Evolutionary conservation across 1,284 basidiomycete genomes (phyloP).

Genomic region (Tylopilus sp.): DNA sequence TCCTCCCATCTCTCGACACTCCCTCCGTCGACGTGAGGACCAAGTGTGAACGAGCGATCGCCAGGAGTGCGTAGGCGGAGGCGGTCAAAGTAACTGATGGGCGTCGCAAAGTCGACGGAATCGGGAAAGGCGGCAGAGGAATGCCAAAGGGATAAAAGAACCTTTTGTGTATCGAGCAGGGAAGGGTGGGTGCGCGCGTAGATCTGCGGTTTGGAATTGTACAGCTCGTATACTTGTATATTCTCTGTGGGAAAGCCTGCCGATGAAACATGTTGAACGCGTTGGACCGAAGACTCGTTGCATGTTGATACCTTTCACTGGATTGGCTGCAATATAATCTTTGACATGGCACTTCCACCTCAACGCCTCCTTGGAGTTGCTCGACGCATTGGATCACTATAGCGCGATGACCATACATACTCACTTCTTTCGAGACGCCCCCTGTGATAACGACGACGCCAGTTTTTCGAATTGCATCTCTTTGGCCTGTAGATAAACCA

Average conservation of each 20-base stretch:
- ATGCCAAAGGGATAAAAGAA: conserved; percentile 62
- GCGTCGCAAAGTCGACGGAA: conserved; percentile 51
- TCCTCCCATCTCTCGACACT: conserved; percentile 81
- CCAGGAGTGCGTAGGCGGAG: conserved; percentile 73
- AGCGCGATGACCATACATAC: not conserved
- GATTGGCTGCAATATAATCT: conserved; percentile 56
- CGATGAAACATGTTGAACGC: not conserved
- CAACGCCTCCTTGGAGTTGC: conserved; percentile 48
- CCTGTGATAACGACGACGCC: conserved; percentile 62
- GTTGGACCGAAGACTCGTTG: no score
- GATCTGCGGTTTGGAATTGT: conserved; percentile 62
- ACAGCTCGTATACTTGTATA: conserved; percentile 72
- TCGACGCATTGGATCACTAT: not conserved
- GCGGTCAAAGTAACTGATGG: conserved; percentile 74
- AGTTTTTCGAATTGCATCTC: conserved; percentile 46
- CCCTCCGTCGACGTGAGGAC: conserved; percentile 76
- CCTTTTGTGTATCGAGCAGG: conserved; percentile 48
- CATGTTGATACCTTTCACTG: conserved; percentile 43
- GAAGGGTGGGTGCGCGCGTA: conserved; percentile 52
- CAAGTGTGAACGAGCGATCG: conserved; percentile 57
- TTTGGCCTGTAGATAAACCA: conserved; percentile 40
- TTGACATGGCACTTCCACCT: conserved; percentile 57
- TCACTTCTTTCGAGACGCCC: conserved; percentile 51
- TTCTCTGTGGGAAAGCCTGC: conserved; percentile 63
- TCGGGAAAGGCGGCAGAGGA: conserved; percentile 34